A percentile compares a stretch with the other conserved stretches of the same genome.
Conservation (phyloP, 345 rosid species). For the Nasturtium officinale region DNA sequence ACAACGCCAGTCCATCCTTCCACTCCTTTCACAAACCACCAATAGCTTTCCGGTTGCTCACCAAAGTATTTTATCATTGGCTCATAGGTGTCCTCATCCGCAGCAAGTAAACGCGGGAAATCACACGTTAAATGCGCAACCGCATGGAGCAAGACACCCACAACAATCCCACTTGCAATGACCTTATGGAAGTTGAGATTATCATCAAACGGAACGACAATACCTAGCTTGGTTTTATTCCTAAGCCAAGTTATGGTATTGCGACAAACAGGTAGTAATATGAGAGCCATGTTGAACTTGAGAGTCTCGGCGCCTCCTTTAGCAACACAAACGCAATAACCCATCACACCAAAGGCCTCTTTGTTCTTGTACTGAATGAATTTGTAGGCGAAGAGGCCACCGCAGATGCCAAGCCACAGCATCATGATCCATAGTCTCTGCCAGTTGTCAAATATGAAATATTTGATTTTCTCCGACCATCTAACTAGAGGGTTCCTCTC, state of each 20-base stretch:
- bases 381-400: slow-evolving; percentile 71
- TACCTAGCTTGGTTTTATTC: slow-evolving; percentile 78
- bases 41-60: slow-evolving; percentile 61
- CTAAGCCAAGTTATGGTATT: slow-evolving; percentile 92
- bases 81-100: slow-evolving; percentile 63
- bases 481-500: slow-evolving; percentile 57
- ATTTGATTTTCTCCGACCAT: slow-evolving; percentile 51
- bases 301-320: slow-evolving; percentile 88
- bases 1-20: slow-evolving; percentile 78
- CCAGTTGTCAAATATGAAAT: slow-evolving; percentile 82
- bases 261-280: slow-evolving; percentile 75
- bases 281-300: slow-evolving; percentile 90
- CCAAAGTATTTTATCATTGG: slow-evolving; percentile 65
- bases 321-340: slow-evolving; percentile 82
- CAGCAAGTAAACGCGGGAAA: slow-evolving; percentile 65
- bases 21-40: slow-evolving; percentile 80
- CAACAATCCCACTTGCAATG: slow-evolving; percentile 61
- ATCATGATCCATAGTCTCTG: slow-evolving; percentile 79
- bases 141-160: slow-evolving; percentile 73
- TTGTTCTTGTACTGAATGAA: slow-evolving; percentile 65
- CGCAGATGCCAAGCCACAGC: slow-evolving; percentile 65
- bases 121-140: slow-evolving; percentile 80
- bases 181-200: slow-evolving; percentile 86
- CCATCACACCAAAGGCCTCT: slow-evolving; percentile 67
- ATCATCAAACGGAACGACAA: slow-evolving; percentile 79